Evolutionary conservation across 2,329 filamentous ascomycete genomes (phyloP).

Genomic region (Camptophora hylomeconis): DNA sequence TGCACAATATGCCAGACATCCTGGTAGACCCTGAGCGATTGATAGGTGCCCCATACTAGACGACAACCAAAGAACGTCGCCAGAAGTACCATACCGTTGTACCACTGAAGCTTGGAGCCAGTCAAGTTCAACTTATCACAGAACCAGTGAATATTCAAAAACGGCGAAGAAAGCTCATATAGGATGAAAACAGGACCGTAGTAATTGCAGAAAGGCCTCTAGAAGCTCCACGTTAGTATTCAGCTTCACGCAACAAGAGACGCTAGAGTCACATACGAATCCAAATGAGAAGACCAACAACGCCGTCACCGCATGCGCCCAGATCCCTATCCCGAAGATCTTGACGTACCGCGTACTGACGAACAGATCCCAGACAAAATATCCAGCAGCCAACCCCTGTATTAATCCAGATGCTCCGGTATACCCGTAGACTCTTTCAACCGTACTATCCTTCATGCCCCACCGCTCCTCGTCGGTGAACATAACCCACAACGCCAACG

Average conservation of each 20-base stretch:
- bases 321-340: slow-evolving; percentile 48
- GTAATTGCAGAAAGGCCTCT: slow-evolving; percentile 54
- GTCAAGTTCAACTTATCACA: slow-evolving; percentile 55
- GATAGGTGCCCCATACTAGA: slow-evolving; percentile 50
- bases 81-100: slow-evolving; percentile 49
- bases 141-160: slow-evolving; percentile 59
- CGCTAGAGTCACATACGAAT: slow-evolving; percentile 39
- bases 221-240: slow-evolving; percentile 6
- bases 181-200: slow-evolving; percentile 54
- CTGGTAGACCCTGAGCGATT: slow-evolving; percentile 44
- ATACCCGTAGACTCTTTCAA: slow-evolving; percentile 47
- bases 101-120: slow-evolving; percentile 46
- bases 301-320: slow-evolving; percentile 49
- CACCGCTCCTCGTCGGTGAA: slow-evolving; percentile 41
- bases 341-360: slow-evolving; percentile 42
- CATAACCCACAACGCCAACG: slow-evolving; percentile 45
- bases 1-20: slow-evolving; percentile 45
- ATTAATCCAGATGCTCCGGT: slow-evolving; percentile 45
- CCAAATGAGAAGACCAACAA: slow-evolving; percentile 49
- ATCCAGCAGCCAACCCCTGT: slow-evolving; percentile 47
- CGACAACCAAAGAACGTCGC: slow-evolving; percentile 48
- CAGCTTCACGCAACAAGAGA: slow-evolving; percentile 4
- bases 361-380: slow-evolving; percentile 52
- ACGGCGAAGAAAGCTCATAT: slow-evolving; percentile 53
- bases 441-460: slow-evolving; percentile 33